phyloP scores from a whole-genome alignment of 768 basidiomycete genomes.

The Leccinum variicolor region DNA sequence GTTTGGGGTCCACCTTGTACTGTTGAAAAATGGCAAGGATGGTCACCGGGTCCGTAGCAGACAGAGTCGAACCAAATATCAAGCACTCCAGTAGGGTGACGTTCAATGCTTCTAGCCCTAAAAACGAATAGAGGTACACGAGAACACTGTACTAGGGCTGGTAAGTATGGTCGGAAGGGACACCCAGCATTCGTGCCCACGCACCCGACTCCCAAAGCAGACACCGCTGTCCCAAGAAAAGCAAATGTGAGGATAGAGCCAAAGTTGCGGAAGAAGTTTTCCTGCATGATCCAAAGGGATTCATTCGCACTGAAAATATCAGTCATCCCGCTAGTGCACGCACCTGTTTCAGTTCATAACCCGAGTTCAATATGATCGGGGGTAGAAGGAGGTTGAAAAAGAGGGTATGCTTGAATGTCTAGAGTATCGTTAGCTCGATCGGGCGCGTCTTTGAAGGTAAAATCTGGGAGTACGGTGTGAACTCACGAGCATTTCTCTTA shows the following conservation, averaged over 20 bases:
- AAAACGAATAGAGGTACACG: conserved; percentile 91
- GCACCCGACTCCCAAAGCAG: conserved; percentile 96
- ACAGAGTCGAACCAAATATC: conserved; percentile 93
- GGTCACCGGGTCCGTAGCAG: conserved; percentile 97
- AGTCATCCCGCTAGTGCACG: conserved; percentile 16
- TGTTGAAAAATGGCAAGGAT: conserved; percentile 98
- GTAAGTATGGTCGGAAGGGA: conserved; percentile 33
- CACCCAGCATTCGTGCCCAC: conserved; percentile 1
- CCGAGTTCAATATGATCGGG: conserved; percentile 96
- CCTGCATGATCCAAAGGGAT: conserved; percentile 43
- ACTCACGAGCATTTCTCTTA: conserved; percentile 96
- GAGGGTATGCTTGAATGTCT: conserved; percentile 96
- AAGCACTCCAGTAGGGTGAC: conserved; percentile 89
- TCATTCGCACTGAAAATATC: not conserved
- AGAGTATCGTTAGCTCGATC: conserved; percentile 11
- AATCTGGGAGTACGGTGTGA: not conserved
- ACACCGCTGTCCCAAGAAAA: conserved; percentile 94
- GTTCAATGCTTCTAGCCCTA: conserved; percentile 87
- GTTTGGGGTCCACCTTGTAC: conserved; percentile 96
- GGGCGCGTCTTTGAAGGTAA: not conserved
- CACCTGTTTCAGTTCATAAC: conserved; percentile 96
- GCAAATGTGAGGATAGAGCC: conserved; percentile 94
- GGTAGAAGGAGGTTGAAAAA: conserved; percentile 99
- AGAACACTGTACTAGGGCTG: conserved; percentile 69
- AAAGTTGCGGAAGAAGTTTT: conserved; percentile 98